These are phyloP conservation scores for Globisporangium radiosum DNA, from an alignment of 352 stramenopile genomes.

Conservation along the genomic window DNA sequence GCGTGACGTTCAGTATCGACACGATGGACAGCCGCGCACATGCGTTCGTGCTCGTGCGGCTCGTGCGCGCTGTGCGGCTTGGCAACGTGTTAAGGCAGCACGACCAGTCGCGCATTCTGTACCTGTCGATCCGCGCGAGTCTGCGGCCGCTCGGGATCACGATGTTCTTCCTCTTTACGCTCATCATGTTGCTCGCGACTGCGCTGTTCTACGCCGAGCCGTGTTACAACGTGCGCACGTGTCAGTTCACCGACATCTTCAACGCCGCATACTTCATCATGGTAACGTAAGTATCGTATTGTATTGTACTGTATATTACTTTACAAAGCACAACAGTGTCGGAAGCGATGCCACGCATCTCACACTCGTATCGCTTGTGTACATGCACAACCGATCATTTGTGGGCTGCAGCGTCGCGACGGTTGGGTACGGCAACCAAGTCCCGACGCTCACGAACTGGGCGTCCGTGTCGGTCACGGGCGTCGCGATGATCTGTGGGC, in stretches of 20 bases:
- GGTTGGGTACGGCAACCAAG: slow-evolving; percentile 67
- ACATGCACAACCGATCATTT: no score
- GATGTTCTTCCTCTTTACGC: slow-evolving; percentile 70
- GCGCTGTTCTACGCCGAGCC: slow-evolving; percentile 72
- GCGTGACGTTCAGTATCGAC: slow-evolving; percentile 17
- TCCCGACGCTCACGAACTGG: slow-evolving; percentile 52
- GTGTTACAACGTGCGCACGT: slow-evolving; percentile 71
- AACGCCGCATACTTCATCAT: slow-evolving; percentile 83
- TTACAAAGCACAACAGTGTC: no score
- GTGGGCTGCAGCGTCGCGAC: slow-evolving; percentile 44
- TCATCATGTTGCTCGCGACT: slow-evolving; percentile 70
- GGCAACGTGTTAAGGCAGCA: slow-evolving; percentile 45
- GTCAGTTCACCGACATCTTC: slow-evolving; percentile 79
- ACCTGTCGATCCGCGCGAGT: slow-evolving; percentile 44
- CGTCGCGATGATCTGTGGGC: slow-evolving; percentile 66
- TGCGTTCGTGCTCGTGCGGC: slow-evolving; percentile 30
- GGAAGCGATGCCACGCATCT: no score
- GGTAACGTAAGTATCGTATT: slow-evolving; percentile 52
- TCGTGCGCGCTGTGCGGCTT: slow-evolving; percentile 49
- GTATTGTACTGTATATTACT: no score
- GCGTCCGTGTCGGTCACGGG: slow-evolving; percentile 39
- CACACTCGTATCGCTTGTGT: no score
- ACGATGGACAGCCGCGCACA: slow-evolving; percentile 14
- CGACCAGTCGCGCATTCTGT: slow-evolving; percentile 56
- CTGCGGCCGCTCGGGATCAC: slow-evolving; percentile 52